Evolutionary conservation across 2,329 filamentous ascomycete species (phyloP), one percentile per base, ranked within the genome.

Genomic region (Fusarium sp.): DNA sequence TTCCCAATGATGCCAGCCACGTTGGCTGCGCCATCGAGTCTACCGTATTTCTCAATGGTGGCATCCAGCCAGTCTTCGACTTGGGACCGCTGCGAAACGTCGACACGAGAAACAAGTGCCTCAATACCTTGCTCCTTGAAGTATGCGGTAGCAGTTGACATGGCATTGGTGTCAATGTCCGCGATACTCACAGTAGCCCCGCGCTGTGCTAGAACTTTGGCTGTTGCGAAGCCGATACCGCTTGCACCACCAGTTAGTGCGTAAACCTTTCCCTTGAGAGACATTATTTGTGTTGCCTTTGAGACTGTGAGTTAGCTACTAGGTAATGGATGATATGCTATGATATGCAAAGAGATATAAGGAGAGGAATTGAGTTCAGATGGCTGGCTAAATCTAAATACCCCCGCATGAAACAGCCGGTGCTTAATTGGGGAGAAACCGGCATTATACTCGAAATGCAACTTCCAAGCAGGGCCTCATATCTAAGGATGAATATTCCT

Each of bases 21-120:
- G 58, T 90, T 89, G 14, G 85, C 87, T 23, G 87, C 86, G 7
- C 86, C 84, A 71, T 88, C 85, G 12, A 89, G 81, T 55, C 83
- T 83, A 7, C 87, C 87, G 56, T 86, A 86, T 35, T 80, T 80
- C n/a, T 80, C 71, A n/a, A 88, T 76, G 14, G 84, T 82, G 50
- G 76, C 77, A 10, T 80, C 77, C 49, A 88, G 83, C 87, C 87
- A 89, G 23, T 73, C 73, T 33, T 89, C 85, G 13, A 88, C 87
- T 32, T 87, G 80, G 8, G 77, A 73, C 52, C 81, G 80, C 56
- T 83, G 81, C 33, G 83, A 84, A 18, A 89, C 80, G 64, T 89
- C 86, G 26, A 88, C 83, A 35, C 78, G 80, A n/a, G 79, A 79
- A 45, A 82, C 83, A 74, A 45, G 74, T 60, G 81, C 79, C 4